phyloP scores from a whole-genome alignment of 345 rosid species.

The Eucalyptus viminalis region DNA sequence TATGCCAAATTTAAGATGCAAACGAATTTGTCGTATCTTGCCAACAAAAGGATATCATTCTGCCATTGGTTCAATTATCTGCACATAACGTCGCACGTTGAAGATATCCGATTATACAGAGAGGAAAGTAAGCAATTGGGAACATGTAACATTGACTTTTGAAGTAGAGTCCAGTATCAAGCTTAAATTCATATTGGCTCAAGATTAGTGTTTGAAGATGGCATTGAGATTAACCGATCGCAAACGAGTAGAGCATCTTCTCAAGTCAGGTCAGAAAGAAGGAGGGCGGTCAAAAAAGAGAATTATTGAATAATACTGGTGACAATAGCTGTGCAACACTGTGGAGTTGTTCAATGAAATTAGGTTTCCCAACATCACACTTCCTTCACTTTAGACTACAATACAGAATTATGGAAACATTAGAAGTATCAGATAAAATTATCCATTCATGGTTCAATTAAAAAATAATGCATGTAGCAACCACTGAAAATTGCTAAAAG shows the following conservation, averaged over 20 bases:
- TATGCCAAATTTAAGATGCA: not conserved
- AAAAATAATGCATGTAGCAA: not conserved
- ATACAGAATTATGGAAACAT: no score
- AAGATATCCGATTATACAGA: not conserved
- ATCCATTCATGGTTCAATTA: not conserved
- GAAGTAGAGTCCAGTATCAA: not conserved
- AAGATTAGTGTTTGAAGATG: not conserved
- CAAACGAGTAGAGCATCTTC: not conserved
- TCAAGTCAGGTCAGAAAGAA: not conserved
- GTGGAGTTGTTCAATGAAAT: constrained; percentile 35
- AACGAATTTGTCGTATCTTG: not conserved
- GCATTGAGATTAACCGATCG: not conserved
- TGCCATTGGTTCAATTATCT: constrained; percentile 91
- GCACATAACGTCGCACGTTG: constrained; percentile 2
- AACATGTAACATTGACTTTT: not conserved
- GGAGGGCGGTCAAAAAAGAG: not conserved
- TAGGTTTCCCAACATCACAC: no score
- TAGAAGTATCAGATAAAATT: no score
- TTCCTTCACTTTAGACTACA: no score
- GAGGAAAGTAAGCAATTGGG: not conserved
- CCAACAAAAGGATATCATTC: constrained; percentile 44
- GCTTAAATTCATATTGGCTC: not conserved
- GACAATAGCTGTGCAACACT: constrained; percentile 77
- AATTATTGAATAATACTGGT: constrained; percentile 25
- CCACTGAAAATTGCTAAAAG: not conserved